Percentiles rank a stretch among this genome's conserved stretches.
Conservation (phyloP, 257 asterid species). For the Cinchona pubescens region DNA sequence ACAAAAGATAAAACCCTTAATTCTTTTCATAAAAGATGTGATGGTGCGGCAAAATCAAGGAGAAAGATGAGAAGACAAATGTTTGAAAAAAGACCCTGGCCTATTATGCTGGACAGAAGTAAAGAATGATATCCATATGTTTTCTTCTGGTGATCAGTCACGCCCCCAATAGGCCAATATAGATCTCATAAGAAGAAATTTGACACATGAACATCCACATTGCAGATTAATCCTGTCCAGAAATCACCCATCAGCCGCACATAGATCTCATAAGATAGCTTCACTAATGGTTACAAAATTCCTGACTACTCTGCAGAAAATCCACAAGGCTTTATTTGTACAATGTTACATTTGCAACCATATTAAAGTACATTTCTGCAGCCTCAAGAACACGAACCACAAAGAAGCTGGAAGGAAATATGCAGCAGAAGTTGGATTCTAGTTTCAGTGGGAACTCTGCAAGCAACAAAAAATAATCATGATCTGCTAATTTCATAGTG, state of each 20-base stretch:
- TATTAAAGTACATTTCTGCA: background rate
- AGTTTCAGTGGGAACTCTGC: background rate
- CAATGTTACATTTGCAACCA: constrained; percentile 16
- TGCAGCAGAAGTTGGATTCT: constrained; percentile 8
- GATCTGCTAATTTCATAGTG: background rate
- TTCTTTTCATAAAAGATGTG: too few species aligned
- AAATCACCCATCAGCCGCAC: background rate
- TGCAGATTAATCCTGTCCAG: background rate
- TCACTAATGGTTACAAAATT: background rate
- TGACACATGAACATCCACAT: background rate
- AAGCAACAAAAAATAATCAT: background rate
- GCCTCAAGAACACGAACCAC: constrained; percentile 4
- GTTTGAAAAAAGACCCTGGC: constrained; percentile 64
- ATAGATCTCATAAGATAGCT: background rate
- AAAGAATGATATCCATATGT: constrained; percentile 37
- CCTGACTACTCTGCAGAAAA: background rate
- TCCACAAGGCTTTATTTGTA: constrained; percentile 4
- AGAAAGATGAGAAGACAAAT: constrained; percentile 40
- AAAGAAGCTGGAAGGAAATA: background rate
- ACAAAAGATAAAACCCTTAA: too few species aligned
- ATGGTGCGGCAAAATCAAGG: constrained; percentile 48
- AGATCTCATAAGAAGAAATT: too few species aligned
- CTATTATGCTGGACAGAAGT: constrained; percentile 76
- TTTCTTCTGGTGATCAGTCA: constrained; percentile 53
- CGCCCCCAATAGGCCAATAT: constrained; percentile 30